Evolutionary conservation across 257 asterid genomes (phyloP).

Genomic region (Solanum paucissectum): DNA sequence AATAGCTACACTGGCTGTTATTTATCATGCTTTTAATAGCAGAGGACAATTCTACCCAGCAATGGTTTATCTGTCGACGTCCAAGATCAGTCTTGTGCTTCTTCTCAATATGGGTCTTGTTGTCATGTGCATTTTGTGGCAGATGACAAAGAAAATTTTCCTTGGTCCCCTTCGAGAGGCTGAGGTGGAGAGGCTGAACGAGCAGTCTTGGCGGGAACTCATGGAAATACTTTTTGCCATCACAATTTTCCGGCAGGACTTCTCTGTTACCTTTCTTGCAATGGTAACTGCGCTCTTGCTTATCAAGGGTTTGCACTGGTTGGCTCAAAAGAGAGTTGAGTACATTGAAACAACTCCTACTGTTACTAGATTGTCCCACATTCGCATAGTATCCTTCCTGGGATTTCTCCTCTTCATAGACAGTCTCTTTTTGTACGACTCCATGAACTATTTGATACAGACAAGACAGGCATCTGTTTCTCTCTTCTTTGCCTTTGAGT

Average conservation of each 20-base stretch:
- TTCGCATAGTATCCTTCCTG: slow-evolving; percentile 79
- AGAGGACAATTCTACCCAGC: slow-evolving; percentile 96
- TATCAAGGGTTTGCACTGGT: slow-evolving; percentile 95
- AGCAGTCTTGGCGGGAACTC: slow-evolving; percentile 94
- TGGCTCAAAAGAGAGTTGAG: slow-evolving; percentile 96
- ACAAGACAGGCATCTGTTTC: slow-evolving; percentile 82
- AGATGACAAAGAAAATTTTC: slow-evolving; percentile 79
- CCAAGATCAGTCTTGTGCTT: slow-evolving; percentile 82
- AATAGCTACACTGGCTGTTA: slow-evolving; percentile 54
- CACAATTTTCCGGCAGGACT: slow-evolving; percentile 90
- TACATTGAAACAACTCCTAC: slow-evolving; percentile 94
- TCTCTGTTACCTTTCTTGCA: slow-evolving; percentile 71
- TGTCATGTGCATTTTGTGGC: slow-evolving; percentile 83
- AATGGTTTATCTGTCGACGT: slow-evolving; percentile 80
- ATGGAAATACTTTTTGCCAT: slow-evolving; percentile 96
- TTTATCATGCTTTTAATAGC: slow-evolving; percentile 71
- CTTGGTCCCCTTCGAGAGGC: slow-evolving; percentile 95
- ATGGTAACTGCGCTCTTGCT: slow-evolving; percentile 83
- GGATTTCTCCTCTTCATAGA: slow-evolving; percentile 77
- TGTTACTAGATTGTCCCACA: slow-evolving; percentile 60
- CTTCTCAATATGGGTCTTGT: slow-evolving; percentile 87
- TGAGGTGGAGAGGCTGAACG: slow-evolving; percentile 95
- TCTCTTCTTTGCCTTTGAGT: slow-evolving; percentile 94
- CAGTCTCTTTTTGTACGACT: slow-evolving; percentile 49
- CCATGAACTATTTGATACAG: slow-evolving; percentile 49